Conservation (phyloP, 2,329 filamentous ascomycete species). For the Ophiostoma sp. region DNA sequence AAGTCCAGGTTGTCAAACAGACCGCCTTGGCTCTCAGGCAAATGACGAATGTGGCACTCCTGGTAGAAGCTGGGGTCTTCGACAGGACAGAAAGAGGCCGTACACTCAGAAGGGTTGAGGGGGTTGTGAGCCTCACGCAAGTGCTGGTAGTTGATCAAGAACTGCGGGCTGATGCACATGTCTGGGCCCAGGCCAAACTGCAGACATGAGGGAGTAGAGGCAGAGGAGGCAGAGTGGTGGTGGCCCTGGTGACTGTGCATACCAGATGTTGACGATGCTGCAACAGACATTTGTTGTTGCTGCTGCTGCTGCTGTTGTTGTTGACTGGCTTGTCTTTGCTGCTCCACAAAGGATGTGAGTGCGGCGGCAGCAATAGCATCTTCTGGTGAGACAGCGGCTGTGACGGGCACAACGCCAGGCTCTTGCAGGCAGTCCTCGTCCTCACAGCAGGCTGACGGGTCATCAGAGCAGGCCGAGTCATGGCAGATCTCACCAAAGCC, state of each 20-base stretch:
- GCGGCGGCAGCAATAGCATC: constrained; percentile 31
- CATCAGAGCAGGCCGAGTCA: constrained; percentile 28
- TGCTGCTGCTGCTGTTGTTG: constrained; percentile 22
- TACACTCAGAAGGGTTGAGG: constrained; percentile 27
- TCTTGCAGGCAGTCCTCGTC: constrained; percentile 30
- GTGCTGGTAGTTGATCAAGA: constrained; percentile 31
- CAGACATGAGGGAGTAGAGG: constrained; percentile 13
- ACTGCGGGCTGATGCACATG: constrained; percentile 31
- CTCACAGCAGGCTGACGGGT: constrained; percentile 30
- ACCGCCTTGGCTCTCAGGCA: background rate
- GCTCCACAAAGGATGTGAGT: constrained; percentile 27
- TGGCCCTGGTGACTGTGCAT: constrained; percentile 10
- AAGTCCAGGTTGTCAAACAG: constrained; percentile 28
- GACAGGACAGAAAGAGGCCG: constrained; percentile 27
- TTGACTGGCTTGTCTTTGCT: constrained; percentile 10
- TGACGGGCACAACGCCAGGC: background rate
- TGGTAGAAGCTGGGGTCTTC: constrained; percentile 32
- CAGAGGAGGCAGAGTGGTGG: background rate
- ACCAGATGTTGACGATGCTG: background rate
- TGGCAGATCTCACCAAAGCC: constrained; percentile 30
- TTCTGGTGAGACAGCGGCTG: constrained; percentile 21
- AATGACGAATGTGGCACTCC: constrained; percentile 30
- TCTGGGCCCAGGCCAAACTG: constrained; percentile 25
- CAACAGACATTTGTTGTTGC: background rate
- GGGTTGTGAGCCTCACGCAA: constrained; percentile 31